Evolutionary conservation across 2,329 filamentous ascomycete species (phyloP).

Genomic region (Fusarium fujikuroi): DNA sequence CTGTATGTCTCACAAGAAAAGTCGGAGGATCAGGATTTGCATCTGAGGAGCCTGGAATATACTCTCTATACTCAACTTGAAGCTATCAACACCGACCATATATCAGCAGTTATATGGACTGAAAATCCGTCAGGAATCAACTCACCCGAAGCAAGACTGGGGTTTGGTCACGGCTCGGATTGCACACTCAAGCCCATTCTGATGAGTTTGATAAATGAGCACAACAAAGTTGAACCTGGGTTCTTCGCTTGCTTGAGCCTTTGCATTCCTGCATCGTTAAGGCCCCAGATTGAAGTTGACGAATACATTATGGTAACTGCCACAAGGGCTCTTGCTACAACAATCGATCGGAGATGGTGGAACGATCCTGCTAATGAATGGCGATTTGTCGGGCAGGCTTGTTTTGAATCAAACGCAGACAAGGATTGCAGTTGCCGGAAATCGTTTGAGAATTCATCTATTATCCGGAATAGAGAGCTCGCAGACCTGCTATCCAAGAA

Average conservation of each 20-base stretch:
- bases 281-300: neutral
- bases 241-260: neutral
- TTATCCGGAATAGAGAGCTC: no score
- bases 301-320: neutral
- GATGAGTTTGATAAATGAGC: neutral
- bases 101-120: neutral
- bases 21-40: no score
- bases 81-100: neutral
- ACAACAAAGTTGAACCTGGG: neutral
- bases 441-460: no score
- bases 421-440: no score
- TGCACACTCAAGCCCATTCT: neutral
- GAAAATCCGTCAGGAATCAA: neutral
- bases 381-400: no score
- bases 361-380: no score
- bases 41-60: neutral
- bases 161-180: neutral
- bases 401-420: no score
- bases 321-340: neutral
- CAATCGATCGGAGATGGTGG: accelerated
- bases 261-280: neutral
- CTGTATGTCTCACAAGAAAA: no score
- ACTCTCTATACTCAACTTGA: neutral
- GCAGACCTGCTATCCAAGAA: neutral
- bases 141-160: accelerated